Conservation (phyloP, 768 basidiomycete species). For the Antrodiella citrinella region DNA sequence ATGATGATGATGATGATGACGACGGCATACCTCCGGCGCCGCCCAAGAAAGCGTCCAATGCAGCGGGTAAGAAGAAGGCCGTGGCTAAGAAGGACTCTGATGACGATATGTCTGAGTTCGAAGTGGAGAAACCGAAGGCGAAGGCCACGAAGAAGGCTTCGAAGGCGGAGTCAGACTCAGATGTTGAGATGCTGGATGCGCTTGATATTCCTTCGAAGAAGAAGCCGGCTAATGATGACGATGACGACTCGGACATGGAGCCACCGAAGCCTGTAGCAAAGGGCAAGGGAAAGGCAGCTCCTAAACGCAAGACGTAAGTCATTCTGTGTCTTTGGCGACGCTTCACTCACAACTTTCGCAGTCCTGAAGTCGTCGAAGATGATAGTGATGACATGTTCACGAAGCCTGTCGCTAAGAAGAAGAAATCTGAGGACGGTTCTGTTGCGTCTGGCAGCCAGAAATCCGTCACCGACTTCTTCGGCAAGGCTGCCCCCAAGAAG, state of each 20-base stretch:
- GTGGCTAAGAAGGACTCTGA: conserved; percentile 32
- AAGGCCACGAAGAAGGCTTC: conserved; percentile 22
- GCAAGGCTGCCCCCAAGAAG: conserved; percentile 36
- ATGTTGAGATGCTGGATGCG: conserved; percentile 27
- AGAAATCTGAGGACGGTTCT: conserved; percentile 19
- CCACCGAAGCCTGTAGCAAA: conserved; percentile 27
- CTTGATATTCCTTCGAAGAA: conserved; percentile 5
- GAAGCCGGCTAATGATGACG: background rate
- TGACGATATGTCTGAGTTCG: conserved; percentile 19
- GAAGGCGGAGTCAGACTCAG: conserved; percentile 35
- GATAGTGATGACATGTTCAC: conserved; percentile 33
- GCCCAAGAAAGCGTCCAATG: conserved; percentile 37
- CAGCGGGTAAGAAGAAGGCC: conserved; percentile 34
- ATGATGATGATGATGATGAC: conserved; percentile 41
- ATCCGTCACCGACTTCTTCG: conserved; percentile 54
- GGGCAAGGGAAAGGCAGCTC: conserved; percentile 31
- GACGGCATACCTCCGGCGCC: conserved; percentile 26
- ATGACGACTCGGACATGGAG: conserved; percentile 10
- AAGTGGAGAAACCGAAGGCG: conserved; percentile 19
- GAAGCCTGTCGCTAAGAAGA: conserved; percentile 49
- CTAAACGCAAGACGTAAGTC: conserved; percentile 65
- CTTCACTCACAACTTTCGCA: conserved; percentile 12
- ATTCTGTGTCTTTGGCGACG: background rate
- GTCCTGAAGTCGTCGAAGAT: conserved; percentile 29
- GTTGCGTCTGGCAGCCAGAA: conserved; percentile 7